Evolutionary conservation across 805 yeast genomes (phyloP).

Genomic region (Candida methanosorbosa): DNA sequence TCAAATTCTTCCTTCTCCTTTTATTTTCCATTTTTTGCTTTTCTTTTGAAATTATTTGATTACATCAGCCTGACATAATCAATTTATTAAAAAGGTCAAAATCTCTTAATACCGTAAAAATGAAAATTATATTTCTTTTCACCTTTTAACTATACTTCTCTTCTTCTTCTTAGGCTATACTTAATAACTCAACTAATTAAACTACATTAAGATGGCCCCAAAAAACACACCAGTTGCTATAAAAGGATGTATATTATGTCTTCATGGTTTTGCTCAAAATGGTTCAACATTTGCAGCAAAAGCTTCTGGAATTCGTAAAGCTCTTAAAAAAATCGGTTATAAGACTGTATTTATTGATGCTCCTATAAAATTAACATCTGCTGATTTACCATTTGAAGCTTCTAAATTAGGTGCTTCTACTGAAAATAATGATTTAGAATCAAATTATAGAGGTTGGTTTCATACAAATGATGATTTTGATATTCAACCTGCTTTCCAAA

Average conservation of each 20-base stretch:
- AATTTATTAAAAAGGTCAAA: too few relatives aligned
- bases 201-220: slow-evolving; percentile 12
- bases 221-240: slow-evolving; percentile 9
- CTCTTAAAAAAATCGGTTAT: slow-evolving; percentile 51
- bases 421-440: slow-evolving; percentile 27
- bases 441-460: slow-evolving; percentile 64
- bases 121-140: not conserved
- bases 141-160: not conserved
- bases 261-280: slow-evolving; percentile 88
- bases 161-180: too few relatives aligned
- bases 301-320: slow-evolving; percentile 81
- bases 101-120: too few relatives aligned
- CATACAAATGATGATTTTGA: slow-evolving; percentile 31
- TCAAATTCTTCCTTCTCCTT: too few relatives aligned
- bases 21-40: too few relatives aligned
- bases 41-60: too few relatives aligned
- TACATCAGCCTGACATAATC: too few relatives aligned
- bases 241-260: slow-evolving; percentile 56
- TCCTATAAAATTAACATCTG: slow-evolving; percentile 54
- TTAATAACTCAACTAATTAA: too few relatives aligned
- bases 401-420: slow-evolving; percentile 34
- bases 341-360: slow-evolving; percentile 75
- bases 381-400: slow-evolving; percentile 68
- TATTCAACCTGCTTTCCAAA: slow-evolving; percentile 34
- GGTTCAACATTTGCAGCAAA: slow-evolving; percentile 80